Percentiles rank a stretch among this genome's conserved stretches.
These are phyloP conservation scores for Pyrus hybrid DNA, from an alignment of 331 rosid species.

Conservation along the genomic window DNA sequence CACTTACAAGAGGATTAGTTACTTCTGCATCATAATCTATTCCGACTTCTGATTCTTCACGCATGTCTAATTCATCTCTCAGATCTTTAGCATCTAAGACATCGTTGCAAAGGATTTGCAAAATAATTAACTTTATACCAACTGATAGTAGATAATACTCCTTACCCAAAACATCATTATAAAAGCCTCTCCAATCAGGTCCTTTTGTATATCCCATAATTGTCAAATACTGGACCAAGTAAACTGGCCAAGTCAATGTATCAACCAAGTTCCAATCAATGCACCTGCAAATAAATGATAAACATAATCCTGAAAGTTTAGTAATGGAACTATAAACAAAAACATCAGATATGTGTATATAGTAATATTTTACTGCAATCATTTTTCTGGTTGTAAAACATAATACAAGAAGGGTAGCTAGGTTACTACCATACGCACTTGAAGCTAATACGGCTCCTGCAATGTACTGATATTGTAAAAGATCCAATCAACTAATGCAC, in stretches of 20 bases:
- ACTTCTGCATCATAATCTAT: constrained; percentile 57
- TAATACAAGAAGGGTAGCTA: neutral
- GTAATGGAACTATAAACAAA: neutral
- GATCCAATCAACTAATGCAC: neutral
- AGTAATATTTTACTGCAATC: neutral
- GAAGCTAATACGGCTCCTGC: neutral
- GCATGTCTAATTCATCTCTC: constrained; percentile 65
- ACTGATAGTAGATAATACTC: constrained; percentile 71
- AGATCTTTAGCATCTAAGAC: constrained; percentile 66
- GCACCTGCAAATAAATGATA: constrained; percentile 44
- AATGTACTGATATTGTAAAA: neutral
- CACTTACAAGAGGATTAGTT: constrained; percentile 38
- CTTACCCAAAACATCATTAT: constrained; percentile 42
- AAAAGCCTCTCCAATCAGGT: constrained; percentile 64
- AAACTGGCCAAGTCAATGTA: constrained; percentile 83
- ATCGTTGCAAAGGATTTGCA: constrained; percentile 80
- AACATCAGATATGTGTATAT: neutral
- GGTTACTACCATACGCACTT: neutral
- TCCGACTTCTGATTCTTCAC: constrained; percentile 81
- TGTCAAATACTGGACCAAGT: constrained; percentile 57
- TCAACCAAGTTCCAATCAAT: constrained; percentile 84
- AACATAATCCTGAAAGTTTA: constrained; percentile 7
- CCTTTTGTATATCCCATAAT: constrained; percentile 53
- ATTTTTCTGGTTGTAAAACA: neutral
- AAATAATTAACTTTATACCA: constrained; percentile 59